phyloP scores from a whole-genome alignment of 2,329 filamentous ascomycete genomes.

The Apiospora hydei region DNA sequence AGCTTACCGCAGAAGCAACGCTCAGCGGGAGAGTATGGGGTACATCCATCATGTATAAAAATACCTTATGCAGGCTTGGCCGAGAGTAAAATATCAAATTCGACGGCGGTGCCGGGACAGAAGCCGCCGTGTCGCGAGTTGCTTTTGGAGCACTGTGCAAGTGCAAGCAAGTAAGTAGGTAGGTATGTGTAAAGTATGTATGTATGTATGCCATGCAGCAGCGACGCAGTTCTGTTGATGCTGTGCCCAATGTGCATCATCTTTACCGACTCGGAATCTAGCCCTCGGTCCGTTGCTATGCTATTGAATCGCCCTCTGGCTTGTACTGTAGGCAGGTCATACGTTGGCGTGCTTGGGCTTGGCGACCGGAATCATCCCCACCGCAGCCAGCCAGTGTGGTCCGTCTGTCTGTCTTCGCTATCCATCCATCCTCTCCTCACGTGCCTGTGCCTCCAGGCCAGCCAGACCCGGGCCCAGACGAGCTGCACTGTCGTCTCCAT shows the following conservation, averaged over 20 bases:
- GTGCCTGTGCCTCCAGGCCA: neutral
- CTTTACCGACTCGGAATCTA: too few species aligned
- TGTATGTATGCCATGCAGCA: neutral
- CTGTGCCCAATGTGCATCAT: too few species aligned
- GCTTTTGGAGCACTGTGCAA: neutral
- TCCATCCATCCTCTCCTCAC: neutral
- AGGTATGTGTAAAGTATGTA: too few species aligned
- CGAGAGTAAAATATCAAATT: too few species aligned
- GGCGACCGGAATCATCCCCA: neutral
- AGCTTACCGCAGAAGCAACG: too few species aligned
- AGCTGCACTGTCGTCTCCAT: neutral
- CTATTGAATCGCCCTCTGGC: too few species aligned
- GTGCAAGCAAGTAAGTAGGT: neutral
- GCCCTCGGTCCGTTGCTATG: too few species aligned
- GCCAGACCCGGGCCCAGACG: neutral
- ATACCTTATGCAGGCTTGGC: too few species aligned
- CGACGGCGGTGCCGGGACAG: slow-evolving; percentile 5
- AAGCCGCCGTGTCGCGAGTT: neutral
- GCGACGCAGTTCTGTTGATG: neutral
- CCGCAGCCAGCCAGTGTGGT: neutral
- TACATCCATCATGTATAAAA: too few species aligned
- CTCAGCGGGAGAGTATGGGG: too few species aligned
- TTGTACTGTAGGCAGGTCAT: too few species aligned
- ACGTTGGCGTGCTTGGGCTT: neutral
- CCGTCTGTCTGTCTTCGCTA: neutral